These are phyloP conservation scores for Ceratobasidium sp. DNA, from an alignment of 1,284 basidiomycete genomes.

Conservation along the genomic window DNA sequence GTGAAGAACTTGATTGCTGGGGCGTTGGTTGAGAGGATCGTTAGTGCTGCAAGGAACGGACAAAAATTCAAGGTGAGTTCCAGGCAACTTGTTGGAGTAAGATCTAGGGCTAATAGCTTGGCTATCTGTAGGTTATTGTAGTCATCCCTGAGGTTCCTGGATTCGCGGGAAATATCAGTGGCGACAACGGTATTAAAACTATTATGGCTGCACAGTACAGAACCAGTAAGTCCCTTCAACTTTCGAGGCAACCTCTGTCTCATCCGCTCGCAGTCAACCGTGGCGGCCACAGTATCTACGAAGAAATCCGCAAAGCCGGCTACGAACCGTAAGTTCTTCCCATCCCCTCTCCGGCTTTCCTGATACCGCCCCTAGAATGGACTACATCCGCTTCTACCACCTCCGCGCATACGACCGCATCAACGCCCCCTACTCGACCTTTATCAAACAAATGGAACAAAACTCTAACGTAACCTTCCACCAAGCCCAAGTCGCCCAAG, in stretches of 20 bases:
- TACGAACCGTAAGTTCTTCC: conserved; percentile 80
- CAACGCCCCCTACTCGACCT: conserved; percentile 76
- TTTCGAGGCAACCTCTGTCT: neutral
- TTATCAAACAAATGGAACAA: conserved; percentile 79
- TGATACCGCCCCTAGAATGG: conserved; percentile 63
- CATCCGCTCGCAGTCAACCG: conserved; percentile 70
- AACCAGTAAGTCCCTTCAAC: conserved; percentile 50
- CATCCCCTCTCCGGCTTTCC: neutral
- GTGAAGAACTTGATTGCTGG: conserved; percentile 86
- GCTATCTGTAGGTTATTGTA: conserved; percentile 74
- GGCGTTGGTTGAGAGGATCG: conserved; percentile 86
- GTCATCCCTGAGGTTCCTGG: conserved; percentile 87
- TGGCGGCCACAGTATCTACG: conserved; percentile 88
- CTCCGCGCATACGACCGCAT: conserved; percentile 92
- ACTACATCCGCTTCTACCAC: conserved; percentile 91
- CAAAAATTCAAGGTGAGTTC: conserved; percentile 80
- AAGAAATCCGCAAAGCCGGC: conserved; percentile 82
- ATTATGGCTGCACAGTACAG: conserved; percentile 86
- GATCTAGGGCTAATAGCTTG: neutral
- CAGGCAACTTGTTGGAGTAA: conserved; percentile 39
- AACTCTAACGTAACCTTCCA: conserved; percentile 84
- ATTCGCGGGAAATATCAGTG: conserved; percentile 86
- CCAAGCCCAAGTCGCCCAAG: conserved; percentile 88
- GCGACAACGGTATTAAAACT: conserved; percentile 76
- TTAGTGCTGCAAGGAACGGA: conserved; percentile 78